These are phyloP conservation scores for Mallotus repandus DNA, from an alignment of 441 rosid species.

Conservation along the genomic window DNA sequence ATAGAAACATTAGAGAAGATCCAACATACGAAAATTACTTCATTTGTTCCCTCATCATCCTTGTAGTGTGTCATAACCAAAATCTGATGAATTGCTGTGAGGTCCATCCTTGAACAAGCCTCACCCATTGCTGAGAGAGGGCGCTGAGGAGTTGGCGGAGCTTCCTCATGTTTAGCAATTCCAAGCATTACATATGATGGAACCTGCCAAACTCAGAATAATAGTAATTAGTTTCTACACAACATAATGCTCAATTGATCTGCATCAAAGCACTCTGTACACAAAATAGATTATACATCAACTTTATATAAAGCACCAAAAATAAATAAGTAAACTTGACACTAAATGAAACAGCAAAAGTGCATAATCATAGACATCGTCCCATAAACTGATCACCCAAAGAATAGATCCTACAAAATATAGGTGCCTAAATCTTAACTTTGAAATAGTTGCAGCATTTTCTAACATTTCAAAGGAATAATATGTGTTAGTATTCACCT, in stretches of 20 bases:
- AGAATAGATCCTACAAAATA: background rate
- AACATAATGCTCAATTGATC: background rate
- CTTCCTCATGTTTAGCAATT: slow-evolving; percentile 72
- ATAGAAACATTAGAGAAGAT: background rate
- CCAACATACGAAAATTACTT: slow-evolving; percentile 39
- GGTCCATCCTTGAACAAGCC: slow-evolving; percentile 83
- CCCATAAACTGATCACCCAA: background rate
- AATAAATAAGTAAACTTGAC: background rate
- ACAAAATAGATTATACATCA: background rate
- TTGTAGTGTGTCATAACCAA: slow-evolving; percentile 74
- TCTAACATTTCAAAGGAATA: background rate
- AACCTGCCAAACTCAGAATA: slow-evolving; percentile 43
- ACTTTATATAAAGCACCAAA: background rate
- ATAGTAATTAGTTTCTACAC: slow-evolving; percentile 9
- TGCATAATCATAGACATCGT: background rate
- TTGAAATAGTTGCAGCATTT: background rate
- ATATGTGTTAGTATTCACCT: too few species aligned
- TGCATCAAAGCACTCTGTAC: background rate
- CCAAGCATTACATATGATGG: slow-evolving; percentile 80
- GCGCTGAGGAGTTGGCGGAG: slow-evolving; percentile 74
- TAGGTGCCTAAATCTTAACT: background rate
- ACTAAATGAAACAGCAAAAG: background rate
- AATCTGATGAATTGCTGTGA: slow-evolving; percentile 87
- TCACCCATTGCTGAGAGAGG: slow-evolving; percentile 91
- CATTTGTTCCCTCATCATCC: slow-evolving; percentile 86